Percentiles rank a stretch among this genome's conserved stretches.
Conservation (phyloP, 1,284 basidiomycete genomes). For the Peniophora sp. region DNA sequence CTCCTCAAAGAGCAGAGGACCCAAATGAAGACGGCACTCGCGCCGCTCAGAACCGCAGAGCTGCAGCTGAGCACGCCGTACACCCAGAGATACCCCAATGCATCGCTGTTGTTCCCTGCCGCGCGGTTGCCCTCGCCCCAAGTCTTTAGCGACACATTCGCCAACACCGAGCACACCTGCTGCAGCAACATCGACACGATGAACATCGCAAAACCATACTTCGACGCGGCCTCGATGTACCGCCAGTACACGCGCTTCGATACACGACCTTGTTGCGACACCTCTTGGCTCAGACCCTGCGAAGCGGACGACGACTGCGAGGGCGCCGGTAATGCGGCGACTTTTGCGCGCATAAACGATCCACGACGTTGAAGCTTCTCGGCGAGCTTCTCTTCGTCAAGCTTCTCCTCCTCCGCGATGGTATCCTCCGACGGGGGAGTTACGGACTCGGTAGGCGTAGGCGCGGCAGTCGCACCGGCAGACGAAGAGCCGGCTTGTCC, state of each 20-base stretch:
- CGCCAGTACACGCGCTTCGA: slow-evolving; percentile 70
- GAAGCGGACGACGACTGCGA: slow-evolving; percentile 37
- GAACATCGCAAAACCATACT: slow-evolving; percentile 63
- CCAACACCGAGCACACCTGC: slow-evolving; percentile 48
- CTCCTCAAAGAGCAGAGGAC: slow-evolving; percentile 75
- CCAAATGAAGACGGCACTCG: slow-evolving; percentile 62
- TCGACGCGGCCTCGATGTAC: slow-evolving; percentile 79
- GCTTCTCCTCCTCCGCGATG: background rate
- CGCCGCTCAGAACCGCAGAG: slow-evolving; percentile 43
- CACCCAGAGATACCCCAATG: slow-evolving; percentile 47
- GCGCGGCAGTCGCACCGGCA: slow-evolving; percentile 5
- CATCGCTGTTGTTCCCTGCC: slow-evolving; percentile 49
- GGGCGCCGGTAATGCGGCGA: slow-evolving; percentile 4
- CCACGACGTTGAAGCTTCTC: slow-evolving; percentile 40
- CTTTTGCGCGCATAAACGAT: slow-evolving; percentile 31
- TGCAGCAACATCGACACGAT: slow-evolving; percentile 47
- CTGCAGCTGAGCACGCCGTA: slow-evolving; percentile 58
- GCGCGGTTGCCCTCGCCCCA: slow-evolving; percentile 79
- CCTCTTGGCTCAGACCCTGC: slow-evolving; percentile 61
- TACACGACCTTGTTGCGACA: slow-evolving; percentile 78
- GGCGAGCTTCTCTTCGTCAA: slow-evolving; percentile 15
- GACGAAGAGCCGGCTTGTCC: slow-evolving; percentile 7
- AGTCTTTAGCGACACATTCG: slow-evolving; percentile 65
- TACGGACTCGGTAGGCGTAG: background rate
- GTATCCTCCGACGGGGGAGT: background rate